These are phyloP conservation scores for Solanum arcanum DNA, from an alignment of 257 asterid species.

Conservation along the genomic window DNA sequence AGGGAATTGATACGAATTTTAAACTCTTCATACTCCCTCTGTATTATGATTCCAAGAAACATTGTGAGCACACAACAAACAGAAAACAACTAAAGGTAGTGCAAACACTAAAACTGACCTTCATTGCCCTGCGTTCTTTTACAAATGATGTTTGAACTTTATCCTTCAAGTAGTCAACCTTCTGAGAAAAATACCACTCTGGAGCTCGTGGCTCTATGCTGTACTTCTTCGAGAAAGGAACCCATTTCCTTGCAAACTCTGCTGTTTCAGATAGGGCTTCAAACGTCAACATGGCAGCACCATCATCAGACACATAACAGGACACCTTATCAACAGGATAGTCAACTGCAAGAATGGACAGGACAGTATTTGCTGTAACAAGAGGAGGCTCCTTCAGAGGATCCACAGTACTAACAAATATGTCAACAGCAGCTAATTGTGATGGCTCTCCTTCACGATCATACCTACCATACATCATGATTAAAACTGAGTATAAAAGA, in stretches of 20 bases:
- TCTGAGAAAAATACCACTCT: constrained; percentile 87
- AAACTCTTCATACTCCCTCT: constrained; percentile 97
- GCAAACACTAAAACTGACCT: constrained; percentile 32
- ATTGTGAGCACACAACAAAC: constrained; percentile 9
- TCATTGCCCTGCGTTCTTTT: constrained; percentile 96
- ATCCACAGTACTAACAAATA: constrained; percentile 98
- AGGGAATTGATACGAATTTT: constrained; percentile 76
- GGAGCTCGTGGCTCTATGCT: constrained; percentile 96
- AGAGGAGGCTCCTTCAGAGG: constrained; percentile 97
- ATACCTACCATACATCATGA: constrained; percentile 44
- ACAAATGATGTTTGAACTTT: constrained; percentile 90
- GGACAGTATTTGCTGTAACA: constrained; percentile 90
- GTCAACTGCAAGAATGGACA: constrained; percentile 90
- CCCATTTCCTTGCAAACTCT: constrained; percentile 93
- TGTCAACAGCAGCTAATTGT: constrained; percentile 98
- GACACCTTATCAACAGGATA: constrained; percentile 97
- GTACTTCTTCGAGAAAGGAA: constrained; percentile 85
- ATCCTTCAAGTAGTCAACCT: constrained; percentile 83
- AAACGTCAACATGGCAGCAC: constrained; percentile 88
- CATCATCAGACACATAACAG: constrained; percentile 96
- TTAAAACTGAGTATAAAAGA: background rate
- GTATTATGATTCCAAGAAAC: constrained; percentile 11
- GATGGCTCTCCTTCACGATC: constrained; percentile 98
- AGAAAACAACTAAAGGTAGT: background rate
- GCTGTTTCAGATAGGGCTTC: constrained; percentile 91